Conservation (phyloP, 768 basidiomycete genomes). For the Kwoniella dejecticola region DNA sequence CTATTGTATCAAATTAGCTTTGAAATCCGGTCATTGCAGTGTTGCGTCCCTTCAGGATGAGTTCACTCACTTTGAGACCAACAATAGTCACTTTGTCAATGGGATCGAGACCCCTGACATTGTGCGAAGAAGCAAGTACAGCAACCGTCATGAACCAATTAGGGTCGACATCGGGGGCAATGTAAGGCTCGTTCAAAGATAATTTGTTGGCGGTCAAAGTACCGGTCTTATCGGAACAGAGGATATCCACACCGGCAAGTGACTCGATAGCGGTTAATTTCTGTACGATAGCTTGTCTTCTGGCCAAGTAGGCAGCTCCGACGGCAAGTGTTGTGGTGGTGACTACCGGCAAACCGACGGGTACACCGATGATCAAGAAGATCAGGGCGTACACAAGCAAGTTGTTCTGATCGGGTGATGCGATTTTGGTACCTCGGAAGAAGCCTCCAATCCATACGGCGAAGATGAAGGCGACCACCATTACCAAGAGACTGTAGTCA, state of each 20-base stretch:
- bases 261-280: slow-evolving; percentile 62
- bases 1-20: slow-evolving; percentile 24
- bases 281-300: slow-evolving; percentile 60
- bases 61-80: slow-evolving; percentile 55
- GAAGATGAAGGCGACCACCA: slow-evolving; percentile 59
- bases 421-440: slow-evolving; percentile 57
- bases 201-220: slow-evolving; percentile 62
- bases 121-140: slow-evolving; percentile 60
- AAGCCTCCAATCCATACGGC: slow-evolving; percentile 60
- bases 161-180: slow-evolving; percentile 52
- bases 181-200: slow-evolving; percentile 58
- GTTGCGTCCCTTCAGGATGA: too few relatives aligned
- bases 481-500: slow-evolving; percentile 56
- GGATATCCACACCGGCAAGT: slow-evolving; percentile 61
- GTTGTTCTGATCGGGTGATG: slow-evolving; percentile 59
- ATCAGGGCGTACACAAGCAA: slow-evolving; percentile 59
- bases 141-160: slow-evolving; percentile 58
- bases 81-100: slow-evolving; percentile 61
- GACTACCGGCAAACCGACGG: slow-evolving; percentile 61
- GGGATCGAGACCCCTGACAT: slow-evolving; percentile 60
- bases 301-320: slow-evolving; percentile 59
- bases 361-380: slow-evolving; percentile 61
- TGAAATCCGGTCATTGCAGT: too few relatives aligned
- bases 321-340: slow-evolving; percentile 59
- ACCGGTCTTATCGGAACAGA: slow-evolving; percentile 55